Percentiles rank a stretch among this genome's conserved stretches.
Evolutionary conservation across 1,139 yeast species (phyloP).

Genomic region (Kodamaea sp.): DNA sequence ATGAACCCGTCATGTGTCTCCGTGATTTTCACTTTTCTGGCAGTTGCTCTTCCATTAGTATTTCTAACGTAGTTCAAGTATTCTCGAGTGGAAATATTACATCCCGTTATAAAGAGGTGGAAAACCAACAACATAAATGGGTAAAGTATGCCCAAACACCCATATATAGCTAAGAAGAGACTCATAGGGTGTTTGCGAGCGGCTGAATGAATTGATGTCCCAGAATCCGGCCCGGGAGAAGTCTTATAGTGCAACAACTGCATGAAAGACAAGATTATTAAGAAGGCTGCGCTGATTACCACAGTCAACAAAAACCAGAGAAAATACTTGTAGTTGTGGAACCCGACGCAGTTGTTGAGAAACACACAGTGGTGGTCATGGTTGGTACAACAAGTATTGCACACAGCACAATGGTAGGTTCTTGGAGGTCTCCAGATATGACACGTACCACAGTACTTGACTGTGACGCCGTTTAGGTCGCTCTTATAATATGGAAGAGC

Average conservation of each 20-base stretch:
- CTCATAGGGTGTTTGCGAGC: conserved; percentile 37
- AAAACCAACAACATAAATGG: conserved; percentile 54
- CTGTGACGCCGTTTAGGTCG: conserved; percentile 34
- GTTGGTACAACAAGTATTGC: conserved; percentile 45
- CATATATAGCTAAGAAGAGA: conserved; percentile 51
- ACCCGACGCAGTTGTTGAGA: conserved; percentile 44
- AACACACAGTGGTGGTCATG: conserved; percentile 47
- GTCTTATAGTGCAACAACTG: conserved; percentile 24
- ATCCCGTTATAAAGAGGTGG: conserved; percentile 55
- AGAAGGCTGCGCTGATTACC: conserved; percentile 23
- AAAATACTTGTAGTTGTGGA: conserved; percentile 34
- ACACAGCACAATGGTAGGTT: conserved; percentile 43
- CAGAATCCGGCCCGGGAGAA: neutral
- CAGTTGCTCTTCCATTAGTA: conserved; percentile 4
- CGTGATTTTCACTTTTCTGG: neutral
- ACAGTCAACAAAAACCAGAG: conserved; percentile 41
- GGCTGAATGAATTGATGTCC: conserved; percentile 3
- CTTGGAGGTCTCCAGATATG: conserved; percentile 52
- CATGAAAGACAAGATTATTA: conserved; percentile 27
- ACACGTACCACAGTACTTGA: conserved; percentile 49
- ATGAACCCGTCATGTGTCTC: conserved; percentile 21
- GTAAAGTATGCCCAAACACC: conserved; percentile 46
- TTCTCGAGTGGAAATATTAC: conserved; percentile 74
- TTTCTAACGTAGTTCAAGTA: conserved; percentile 43
- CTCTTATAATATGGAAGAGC: conserved; percentile 48